Conservation (phyloP, 345 rosid species). For the Eucalyptus brandiana region DNA sequence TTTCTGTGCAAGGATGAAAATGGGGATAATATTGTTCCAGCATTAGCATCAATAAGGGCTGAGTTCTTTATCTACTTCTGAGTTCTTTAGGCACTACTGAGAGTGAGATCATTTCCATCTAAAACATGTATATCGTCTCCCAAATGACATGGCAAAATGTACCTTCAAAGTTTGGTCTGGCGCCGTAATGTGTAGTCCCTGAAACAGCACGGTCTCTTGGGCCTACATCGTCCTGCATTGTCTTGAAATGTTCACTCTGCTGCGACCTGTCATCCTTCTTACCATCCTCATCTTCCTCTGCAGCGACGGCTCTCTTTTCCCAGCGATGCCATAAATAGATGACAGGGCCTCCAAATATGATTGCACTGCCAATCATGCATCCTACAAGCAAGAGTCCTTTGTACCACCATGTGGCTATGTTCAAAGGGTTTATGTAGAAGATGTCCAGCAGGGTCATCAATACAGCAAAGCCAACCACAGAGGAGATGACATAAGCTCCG, state of each 20-base stretch:
- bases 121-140: neutral
- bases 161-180: constrained; percentile 78
- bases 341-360: constrained; percentile 61
- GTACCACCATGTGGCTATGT: constrained; percentile 69
- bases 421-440: constrained; percentile 47
- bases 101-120: neutral
- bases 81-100: neutral
- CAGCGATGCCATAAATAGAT: constrained; percentile 63
- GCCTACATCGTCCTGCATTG: neutral
- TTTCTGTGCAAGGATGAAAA: constrained; percentile 31
- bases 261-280: neutral
- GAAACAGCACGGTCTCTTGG: constrained; percentile 2
- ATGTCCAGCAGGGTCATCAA: constrained; percentile 27
- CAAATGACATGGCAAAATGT: neutral
- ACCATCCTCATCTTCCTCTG: neutral
- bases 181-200: constrained; percentile 31
- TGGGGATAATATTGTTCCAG: neutral
- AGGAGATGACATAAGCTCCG: constrained; percentile 44
- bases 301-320: constrained; percentile 16
- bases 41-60: neutral
- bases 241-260: neutral
- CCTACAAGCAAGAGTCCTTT: constrained; percentile 54
- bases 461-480: constrained; percentile 46
- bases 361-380: constrained; percentile 57
- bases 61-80: neutral